Conservation (phyloP, 2,329 filamentous ascomycete species). For the Leptographium wingfieldii region DNA sequence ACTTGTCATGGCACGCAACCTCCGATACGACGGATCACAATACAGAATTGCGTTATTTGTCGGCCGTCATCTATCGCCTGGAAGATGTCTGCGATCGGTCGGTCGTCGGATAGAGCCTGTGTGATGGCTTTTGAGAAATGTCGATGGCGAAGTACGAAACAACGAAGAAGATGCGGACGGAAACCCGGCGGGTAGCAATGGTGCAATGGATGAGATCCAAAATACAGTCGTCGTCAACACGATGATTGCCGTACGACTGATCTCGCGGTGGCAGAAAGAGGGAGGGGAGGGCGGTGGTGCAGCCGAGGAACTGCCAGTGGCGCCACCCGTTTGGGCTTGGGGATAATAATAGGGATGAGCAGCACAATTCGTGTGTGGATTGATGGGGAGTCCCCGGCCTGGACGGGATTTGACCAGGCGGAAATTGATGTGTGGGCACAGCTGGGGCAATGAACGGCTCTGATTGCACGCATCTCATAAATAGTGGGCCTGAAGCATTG, state of each 20-base stretch:
- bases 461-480: not conserved
- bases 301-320: not conserved
- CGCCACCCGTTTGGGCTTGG: not conserved
- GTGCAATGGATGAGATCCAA: not conserved
- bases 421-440: conserved; percentile 5
- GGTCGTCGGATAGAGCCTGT: not conserved
- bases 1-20: not conserved
- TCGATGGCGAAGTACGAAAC: not conserved
- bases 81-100: not conserved
- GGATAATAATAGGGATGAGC: not conserved
- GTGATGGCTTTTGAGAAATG: not conserved
- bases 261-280: not conserved
- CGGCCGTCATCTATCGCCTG: not conserved
- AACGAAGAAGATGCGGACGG: not conserved
- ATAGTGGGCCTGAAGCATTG: not conserved
- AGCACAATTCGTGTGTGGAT: not conserved
- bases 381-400: not conserved
- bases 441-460: not conserved
- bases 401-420: not conserved
- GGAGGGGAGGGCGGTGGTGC: not conserved
- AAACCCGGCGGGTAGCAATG: not conserved
- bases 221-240: not conserved
- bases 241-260: not conserved
- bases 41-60: not conserved
- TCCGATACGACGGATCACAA: not conserved